These are phyloP conservation scores for Clitoria ternatea DNA, from an alignment of 306 rosid genomes.

Conservation along the genomic window DNA sequence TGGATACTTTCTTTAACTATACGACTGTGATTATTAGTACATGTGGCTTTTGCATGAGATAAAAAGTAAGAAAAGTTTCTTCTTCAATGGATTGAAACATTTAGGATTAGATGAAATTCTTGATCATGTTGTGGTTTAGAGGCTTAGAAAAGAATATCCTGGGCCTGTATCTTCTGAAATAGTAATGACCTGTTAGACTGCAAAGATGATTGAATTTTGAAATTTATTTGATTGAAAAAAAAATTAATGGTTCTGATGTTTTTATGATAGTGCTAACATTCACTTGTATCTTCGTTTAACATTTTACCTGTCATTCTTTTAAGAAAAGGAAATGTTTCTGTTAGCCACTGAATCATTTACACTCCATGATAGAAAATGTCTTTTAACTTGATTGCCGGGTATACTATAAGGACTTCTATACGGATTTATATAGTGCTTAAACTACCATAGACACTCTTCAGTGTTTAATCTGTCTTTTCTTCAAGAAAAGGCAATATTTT, in stretches of 20 bases:
- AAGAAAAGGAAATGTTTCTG: not conserved
- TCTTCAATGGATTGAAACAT: not conserved
- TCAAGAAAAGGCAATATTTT: not conserved
- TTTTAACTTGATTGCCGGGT: not conserved
- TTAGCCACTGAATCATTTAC: not conserved
- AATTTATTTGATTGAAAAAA: too few relatives aligned
- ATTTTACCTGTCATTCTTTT: not conserved
- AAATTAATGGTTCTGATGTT: not conserved
- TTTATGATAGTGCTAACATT: not conserved
- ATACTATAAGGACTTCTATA: not conserved
- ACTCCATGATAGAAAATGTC: not conserved
- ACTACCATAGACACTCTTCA: not conserved
- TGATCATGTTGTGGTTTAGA: not conserved
- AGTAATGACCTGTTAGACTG: not conserved
- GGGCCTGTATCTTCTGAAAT: not conserved
- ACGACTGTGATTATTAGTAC: not conserved
- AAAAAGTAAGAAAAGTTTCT: not conserved
- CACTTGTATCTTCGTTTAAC: not conserved
- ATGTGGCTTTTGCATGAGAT: not conserved
- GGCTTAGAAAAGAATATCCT: too few relatives aligned
- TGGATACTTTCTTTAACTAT: not conserved
- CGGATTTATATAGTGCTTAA: not conserved
- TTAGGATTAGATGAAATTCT: not conserved
- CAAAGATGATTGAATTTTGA: not conserved
- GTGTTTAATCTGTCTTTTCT: not conserved